Conservation (phyloP, 441 rosid genomes). For the Populus hybrid region DNA sequence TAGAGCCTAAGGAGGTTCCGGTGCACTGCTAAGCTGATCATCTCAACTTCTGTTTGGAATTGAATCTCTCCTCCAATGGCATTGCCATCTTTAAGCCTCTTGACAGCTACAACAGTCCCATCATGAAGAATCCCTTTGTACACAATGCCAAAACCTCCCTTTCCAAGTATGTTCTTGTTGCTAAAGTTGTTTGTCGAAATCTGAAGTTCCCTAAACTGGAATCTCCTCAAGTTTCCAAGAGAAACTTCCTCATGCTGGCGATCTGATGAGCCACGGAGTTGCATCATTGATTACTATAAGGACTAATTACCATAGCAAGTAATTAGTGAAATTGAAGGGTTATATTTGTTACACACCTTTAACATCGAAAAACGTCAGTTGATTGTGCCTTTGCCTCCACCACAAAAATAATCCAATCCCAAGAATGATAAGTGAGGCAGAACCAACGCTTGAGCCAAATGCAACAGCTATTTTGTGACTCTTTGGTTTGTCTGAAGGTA, state of each 20-base stretch:
- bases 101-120: slow-evolving; percentile 79
- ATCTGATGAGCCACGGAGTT: slow-evolving; percentile 31
- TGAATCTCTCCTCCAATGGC: slow-evolving; percentile 87
- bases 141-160: slow-evolving; percentile 92
- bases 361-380: slow-evolving; percentile 72
- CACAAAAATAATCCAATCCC: slow-evolving; percentile 67
- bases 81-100: slow-evolving; percentile 87
- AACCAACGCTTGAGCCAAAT: slow-evolving; percentile 65
- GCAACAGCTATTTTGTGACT: slow-evolving; percentile 75
- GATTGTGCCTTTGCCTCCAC: slow-evolving; percentile 79
- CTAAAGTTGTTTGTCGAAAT: slow-evolving; percentile 76
- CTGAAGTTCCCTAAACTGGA: slow-evolving; percentile 77
- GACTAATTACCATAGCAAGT: too few species aligned
- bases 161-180: slow-evolving; percentile 76
- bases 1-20: slow-evolving; percentile 83
- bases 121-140: slow-evolving; percentile 82
- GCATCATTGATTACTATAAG: not conserved
- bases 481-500: slow-evolving; percentile 38
- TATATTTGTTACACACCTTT: slow-evolving; percentile 50
- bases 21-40: slow-evolving; percentile 96
- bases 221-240: slow-evolving; percentile 83
- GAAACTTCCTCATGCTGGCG: slow-evolving; percentile 67
- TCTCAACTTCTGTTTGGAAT: slow-evolving; percentile 95
- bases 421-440: slow-evolving; percentile 53
- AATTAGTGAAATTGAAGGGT: not conserved